phyloP scores from a whole-genome alignment of 2,329 filamentous ascomycete genomes.

The Lachnellula cervina region DNA sequence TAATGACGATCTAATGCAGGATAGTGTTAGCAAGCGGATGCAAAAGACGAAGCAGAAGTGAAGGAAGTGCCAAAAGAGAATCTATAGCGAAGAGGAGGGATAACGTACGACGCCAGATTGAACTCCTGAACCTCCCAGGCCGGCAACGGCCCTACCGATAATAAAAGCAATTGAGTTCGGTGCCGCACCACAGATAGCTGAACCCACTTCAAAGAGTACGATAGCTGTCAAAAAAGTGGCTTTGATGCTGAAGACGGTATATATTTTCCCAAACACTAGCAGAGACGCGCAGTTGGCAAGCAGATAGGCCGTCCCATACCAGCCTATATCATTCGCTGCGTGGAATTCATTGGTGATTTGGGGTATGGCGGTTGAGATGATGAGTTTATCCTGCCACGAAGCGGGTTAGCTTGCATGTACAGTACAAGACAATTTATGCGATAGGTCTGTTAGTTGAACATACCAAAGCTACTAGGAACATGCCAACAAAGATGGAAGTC shows the following conservation, averaged over 20 bases:
- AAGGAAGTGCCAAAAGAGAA: no score
- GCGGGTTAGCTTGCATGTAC: not conserved
- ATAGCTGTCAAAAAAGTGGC: constrained; percentile 22
- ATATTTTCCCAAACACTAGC: constrained; percentile 48
- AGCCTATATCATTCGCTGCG: constrained; percentile 48
- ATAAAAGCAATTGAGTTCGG: constrained; percentile 24
- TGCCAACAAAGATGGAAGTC: constrained; percentile 6
- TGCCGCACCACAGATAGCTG: constrained; percentile 19
- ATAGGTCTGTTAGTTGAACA: not conserved
- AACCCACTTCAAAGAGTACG: constrained; percentile 24
- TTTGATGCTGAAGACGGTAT: constrained; percentile 37
- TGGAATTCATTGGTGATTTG: constrained; percentile 47
- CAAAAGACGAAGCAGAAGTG: not conserved
- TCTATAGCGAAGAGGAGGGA: not conserved
- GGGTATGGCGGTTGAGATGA: constrained; percentile 36
- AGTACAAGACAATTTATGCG: not conserved
- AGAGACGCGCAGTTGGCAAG: constrained; percentile 45
- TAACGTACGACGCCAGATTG: constrained; percentile 14
- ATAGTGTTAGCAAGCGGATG: not conserved
- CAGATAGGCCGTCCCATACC: constrained; percentile 51
- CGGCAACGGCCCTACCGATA: constrained; percentile 23
- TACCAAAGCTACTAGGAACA: constrained; percentile 14
- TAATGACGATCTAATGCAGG: constrained; percentile 14
- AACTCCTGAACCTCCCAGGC: constrained; percentile 20
- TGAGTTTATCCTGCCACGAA: constrained; percentile 3